phyloP scores from a whole-genome alignment of 805 yeast species.

The Sugiyamaella boreocaroliniensis region DNA sequence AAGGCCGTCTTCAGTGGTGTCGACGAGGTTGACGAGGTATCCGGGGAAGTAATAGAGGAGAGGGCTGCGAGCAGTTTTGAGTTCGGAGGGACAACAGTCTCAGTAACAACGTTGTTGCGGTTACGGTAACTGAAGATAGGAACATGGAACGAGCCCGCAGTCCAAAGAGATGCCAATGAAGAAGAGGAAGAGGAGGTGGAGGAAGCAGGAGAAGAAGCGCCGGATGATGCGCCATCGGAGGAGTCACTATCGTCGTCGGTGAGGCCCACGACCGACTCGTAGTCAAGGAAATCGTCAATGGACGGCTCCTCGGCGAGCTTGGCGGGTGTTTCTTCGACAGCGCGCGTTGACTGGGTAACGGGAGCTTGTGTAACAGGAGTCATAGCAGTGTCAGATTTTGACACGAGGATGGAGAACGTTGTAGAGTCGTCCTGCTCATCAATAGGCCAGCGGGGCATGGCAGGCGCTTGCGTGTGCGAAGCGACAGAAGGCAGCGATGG shows the following conservation, averaged over 20 bases:
- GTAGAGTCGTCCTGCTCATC: constrained; percentile 22
- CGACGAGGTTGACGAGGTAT: not conserved
- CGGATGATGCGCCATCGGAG: constrained; percentile 6
- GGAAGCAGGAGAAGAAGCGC: constrained; percentile 6
- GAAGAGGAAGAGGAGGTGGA: constrained; percentile 7
- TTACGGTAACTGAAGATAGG: constrained; percentile 23
- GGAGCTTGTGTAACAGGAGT: not conserved
- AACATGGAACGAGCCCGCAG: constrained; percentile 12
- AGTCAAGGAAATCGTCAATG: constrained; percentile 21
- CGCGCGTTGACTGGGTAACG: constrained; percentile 1
- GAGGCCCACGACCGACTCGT: constrained; percentile 17
- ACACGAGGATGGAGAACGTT: constrained; percentile 21
- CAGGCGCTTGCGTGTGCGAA: not conserved
- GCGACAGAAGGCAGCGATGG: not conserved
- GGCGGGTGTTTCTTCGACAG: not conserved
- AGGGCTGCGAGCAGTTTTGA: constrained; percentile 23
- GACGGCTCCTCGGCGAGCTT: not conserved
- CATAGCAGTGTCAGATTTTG: not conserved
- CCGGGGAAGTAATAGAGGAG: constrained; percentile 16
- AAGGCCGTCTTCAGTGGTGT: constrained; percentile 11
- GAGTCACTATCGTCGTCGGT: constrained; percentile 13
- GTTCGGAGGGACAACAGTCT: constrained; percentile 2
- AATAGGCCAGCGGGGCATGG: constrained; percentile 20
- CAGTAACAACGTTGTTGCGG: constrained; percentile 5
- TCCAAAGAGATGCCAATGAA: constrained; percentile 6